phyloP scores from a whole-genome alignment of 108 stramenopile genomes.

The Nitzschia sp. region DNA sequence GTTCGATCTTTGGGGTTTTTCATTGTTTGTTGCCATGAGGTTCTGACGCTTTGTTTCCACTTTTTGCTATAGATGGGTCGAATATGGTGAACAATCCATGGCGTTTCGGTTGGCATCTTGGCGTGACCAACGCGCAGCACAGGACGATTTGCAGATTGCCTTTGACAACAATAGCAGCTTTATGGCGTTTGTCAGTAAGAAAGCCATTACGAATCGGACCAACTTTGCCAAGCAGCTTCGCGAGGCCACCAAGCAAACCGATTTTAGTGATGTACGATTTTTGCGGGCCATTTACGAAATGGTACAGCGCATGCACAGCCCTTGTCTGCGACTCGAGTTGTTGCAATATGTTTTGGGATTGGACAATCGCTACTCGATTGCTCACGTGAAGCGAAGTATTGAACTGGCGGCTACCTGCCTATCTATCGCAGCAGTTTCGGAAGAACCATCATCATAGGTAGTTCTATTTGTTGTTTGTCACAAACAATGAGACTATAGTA shows the following conservation, averaged over 20 bases:
- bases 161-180: slow-evolving; percentile 71
- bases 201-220: slow-evolving; percentile 83
- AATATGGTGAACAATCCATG: slow-evolving; percentile 82
- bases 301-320: slow-evolving; percentile 74
- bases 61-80: slow-evolving; percentile 66
- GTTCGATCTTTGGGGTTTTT: neutral
- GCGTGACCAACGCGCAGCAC: slow-evolving; percentile 87
- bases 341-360: slow-evolving; percentile 89
- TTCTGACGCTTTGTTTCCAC: too few relatives aligned
- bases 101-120: slow-evolving; percentile 90
- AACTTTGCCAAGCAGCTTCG: slow-evolving; percentile 80
- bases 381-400: slow-evolving; percentile 80
- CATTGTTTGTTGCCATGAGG: too few relatives aligned
- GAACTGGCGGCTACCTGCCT: slow-evolving; percentile 84
- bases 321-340: slow-evolving; percentile 86
- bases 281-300: slow-evolving; percentile 66
- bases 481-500: too few relatives aligned
- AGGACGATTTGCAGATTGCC: slow-evolving; percentile 87
- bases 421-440: slow-evolving; percentile 7
- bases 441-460: neutral
- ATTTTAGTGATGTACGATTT: slow-evolving; percentile 74
- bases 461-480: too few relatives aligned
- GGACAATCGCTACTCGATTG: slow-evolving; percentile 88
- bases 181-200: slow-evolving; percentile 89
- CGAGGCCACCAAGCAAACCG: slow-evolving; percentile 56